A percentile compares a stretch with the other conserved stretches of the same genome.
phyloP scores from a whole-genome alignment of 2,329 filamentous ascomycete genomes.

The Cladorrhinum sp. region DNA sequence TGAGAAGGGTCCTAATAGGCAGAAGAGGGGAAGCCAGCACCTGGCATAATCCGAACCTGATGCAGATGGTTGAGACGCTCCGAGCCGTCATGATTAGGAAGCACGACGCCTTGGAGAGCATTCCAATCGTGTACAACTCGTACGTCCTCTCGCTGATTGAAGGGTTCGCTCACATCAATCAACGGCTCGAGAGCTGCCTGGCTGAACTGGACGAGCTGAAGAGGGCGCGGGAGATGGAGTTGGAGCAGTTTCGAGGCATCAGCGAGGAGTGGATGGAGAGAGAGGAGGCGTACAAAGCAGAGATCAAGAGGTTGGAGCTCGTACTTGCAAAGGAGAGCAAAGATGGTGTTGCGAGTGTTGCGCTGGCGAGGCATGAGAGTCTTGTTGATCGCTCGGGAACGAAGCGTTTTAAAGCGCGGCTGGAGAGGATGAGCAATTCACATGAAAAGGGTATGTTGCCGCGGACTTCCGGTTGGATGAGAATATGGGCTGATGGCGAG shows the following conservation, averaged over 20 bases:
- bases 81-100: slow-evolving; percentile 40
- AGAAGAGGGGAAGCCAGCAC: slow-evolving; percentile 8
- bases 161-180: slow-evolving; percentile 32
- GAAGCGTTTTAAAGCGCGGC: slow-evolving; percentile 31
- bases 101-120: slow-evolving; percentile 27
- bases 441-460: slow-evolving; percentile 14
- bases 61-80: slow-evolving; percentile 45
- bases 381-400: slow-evolving; percentile 39
- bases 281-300: slow-evolving; percentile 37
- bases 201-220: slow-evolving; percentile 30
- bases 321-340: slow-evolving; percentile 34
- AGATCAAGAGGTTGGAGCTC: slow-evolving; percentile 41
- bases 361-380: slow-evolving; percentile 42
- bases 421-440: slow-evolving; percentile 29
- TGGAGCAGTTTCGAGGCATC: slow-evolving; percentile 36
- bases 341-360: slow-evolving; percentile 43
- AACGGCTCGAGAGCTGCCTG: slow-evolving; percentile 21
- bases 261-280: slow-evolving; percentile 39
- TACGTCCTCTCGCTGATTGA: slow-evolving; percentile 40
- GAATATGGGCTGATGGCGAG: background rate
- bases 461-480: background rate
- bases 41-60: slow-evolving; percentile 42
- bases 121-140: slow-evolving; percentile 40
- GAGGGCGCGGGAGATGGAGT: slow-evolving; percentile 31
- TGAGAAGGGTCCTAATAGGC: background rate